A percentile compares a stretch with the other conserved stretches of the same genome.
phyloP scores from a whole-genome alignment of 768 basidiomycete genomes.

The Erythrobasidium yunnanense region DNA sequence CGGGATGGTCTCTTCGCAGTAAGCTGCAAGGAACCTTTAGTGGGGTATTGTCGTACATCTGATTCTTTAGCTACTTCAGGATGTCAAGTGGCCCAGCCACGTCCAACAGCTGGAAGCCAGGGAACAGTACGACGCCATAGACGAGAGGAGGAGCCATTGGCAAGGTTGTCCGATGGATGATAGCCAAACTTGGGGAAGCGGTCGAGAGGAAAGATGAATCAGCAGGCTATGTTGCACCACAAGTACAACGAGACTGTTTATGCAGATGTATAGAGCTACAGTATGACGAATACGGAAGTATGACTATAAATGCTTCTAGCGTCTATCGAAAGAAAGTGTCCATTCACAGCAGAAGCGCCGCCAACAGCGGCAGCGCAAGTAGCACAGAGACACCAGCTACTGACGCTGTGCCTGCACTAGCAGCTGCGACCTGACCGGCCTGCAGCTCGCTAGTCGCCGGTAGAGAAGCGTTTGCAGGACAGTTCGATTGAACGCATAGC shows the following conservation, averaged over 20 bases:
- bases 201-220: neutral
- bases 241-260: too few relatives aligned
- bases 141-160: neutral
- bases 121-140: conserved; percentile 12
- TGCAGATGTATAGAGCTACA: too few relatives aligned
- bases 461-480: conserved; percentile 8
- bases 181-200: neutral
- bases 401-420: neutral
- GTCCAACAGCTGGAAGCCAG: conserved; percentile 23
- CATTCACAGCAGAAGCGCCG: too few relatives aligned
- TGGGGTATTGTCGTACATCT: too few relatives aligned
- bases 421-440: neutral
- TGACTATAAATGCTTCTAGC: neutral
- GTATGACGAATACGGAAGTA: neutral
- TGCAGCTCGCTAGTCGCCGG: conserved; percentile 2
- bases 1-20: neutral
- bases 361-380: neutral
- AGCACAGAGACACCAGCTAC: too few relatives aligned
- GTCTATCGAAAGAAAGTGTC: neutral
- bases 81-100: conserved; percentile 24
- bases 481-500: conserved; percentile 16
- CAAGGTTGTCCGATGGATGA: neutral
- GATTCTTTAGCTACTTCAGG: conserved; percentile 8
- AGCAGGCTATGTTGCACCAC: too few relatives aligned
- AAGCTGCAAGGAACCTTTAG: too few relatives aligned